Percentiles rank a stretch among this genome's conserved stretches.
Evolutionary conservation across 306 rosid genomes (phyloP).

Genomic region (Mucuna pruriens): DNA sequence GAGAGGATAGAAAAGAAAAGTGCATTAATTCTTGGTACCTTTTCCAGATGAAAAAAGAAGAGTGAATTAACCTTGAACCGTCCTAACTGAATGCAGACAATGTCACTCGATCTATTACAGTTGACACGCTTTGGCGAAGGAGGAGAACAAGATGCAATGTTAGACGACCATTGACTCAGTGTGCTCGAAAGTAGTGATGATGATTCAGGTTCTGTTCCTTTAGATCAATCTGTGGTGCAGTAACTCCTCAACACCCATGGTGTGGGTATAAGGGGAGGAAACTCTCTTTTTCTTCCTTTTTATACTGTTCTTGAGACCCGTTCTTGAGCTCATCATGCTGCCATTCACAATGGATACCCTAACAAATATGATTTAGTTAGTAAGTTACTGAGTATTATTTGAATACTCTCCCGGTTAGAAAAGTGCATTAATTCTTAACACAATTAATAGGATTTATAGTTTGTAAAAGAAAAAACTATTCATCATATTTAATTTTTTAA

Average conservation of each 20-base stretch:
- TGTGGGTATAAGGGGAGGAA: slow-evolving; percentile 79
- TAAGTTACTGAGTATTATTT: too few relatives aligned
- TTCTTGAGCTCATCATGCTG: too few relatives aligned
- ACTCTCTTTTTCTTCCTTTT: slow-evolving; percentile 33
- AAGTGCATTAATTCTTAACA: too few relatives aligned
- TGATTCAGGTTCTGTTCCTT: slow-evolving; percentile 61
- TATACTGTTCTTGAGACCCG: too few relatives aligned
- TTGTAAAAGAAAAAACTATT: too few relatives aligned
- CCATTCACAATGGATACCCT: too few relatives aligned
- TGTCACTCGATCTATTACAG: slow-evolving; percentile 26
- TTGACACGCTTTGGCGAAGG: slow-evolving; percentile 19
- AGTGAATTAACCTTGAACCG: slow-evolving; percentile 37
- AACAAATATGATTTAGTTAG: too few relatives aligned
- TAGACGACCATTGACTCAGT: slow-evolving; percentile 74
- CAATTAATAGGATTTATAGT: too few relatives aligned
- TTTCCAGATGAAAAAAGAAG: not conserved
- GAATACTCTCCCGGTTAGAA: too few relatives aligned
- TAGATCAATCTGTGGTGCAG: slow-evolving; percentile 63
- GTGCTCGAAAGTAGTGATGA: slow-evolving; percentile 61
- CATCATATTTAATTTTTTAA: too few relatives aligned
- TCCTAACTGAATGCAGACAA: slow-evolving; percentile 49
- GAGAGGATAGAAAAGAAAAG: too few relatives aligned
- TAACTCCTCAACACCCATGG: slow-evolving; percentile 65
- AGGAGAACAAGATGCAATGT: slow-evolving; percentile 43
- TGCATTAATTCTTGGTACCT: too few relatives aligned